These are phyloP conservation scores for Podaxis sp. DNA, from an alignment of 768 basidiomycete genomes.

Conservation along the genomic window DNA sequence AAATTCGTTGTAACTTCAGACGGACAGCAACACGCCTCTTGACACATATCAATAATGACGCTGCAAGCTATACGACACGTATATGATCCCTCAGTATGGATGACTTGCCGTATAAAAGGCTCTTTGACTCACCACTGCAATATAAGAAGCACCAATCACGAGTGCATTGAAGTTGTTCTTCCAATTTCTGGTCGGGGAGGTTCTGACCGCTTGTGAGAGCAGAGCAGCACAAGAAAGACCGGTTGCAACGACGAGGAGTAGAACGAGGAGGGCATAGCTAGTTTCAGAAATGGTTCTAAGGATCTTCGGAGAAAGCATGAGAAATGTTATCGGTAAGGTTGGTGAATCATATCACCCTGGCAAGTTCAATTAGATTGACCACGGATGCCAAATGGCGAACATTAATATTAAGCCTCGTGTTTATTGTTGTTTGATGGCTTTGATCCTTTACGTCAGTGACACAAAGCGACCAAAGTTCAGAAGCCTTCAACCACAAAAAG, in stretches of 20 bases:
- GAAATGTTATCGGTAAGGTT: background rate
- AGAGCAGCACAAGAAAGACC: conserved; percentile 65
- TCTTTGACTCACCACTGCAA: conserved; percentile 53
- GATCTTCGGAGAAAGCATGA: conserved; percentile 43
- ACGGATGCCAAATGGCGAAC: background rate
- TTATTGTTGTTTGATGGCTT: conserved; percentile 2
- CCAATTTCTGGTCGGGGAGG: conserved; percentile 54
- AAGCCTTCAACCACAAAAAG: too few relatives aligned
- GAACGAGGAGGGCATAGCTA: conserved; percentile 52
- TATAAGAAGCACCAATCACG: conserved; percentile 70
- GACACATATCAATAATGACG: conserved; percentile 60
- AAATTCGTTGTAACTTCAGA: conserved; percentile 63
- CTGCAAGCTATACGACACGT: conserved; percentile 41
- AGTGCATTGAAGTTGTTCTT: conserved; percentile 65
- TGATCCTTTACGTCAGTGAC: background rate
- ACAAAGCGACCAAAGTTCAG: too few relatives aligned
- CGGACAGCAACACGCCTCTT: conserved; percentile 71
- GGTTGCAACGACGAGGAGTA: conserved; percentile 50
- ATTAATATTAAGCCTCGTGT: background rate
- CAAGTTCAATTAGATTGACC: background rate
- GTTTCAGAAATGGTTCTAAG: conserved; percentile 52
- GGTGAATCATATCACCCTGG: background rate
- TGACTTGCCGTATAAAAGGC: background rate
- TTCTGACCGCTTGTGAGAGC: conserved; percentile 72
- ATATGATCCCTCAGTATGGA: background rate